Evolutionary conservation across 768 basidiomycete genomes (phyloP), one percentile per base, ranked within the genome.

Genomic region (Pleurotus pulmonarius): DNA sequence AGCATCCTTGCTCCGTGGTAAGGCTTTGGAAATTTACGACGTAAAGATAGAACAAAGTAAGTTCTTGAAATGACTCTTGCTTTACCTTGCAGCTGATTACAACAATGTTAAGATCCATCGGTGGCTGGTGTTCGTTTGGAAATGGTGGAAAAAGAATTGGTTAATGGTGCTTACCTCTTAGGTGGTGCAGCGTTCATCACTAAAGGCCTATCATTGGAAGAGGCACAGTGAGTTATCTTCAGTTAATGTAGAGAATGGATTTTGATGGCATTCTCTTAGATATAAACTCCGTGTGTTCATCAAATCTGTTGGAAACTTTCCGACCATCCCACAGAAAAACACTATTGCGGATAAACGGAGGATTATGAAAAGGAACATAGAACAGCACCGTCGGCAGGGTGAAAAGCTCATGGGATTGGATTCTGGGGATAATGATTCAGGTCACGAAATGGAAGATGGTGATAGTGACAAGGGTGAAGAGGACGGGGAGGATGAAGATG

Each of bases 151-250:
- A 24, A 49, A 13, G 55, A 56, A 40, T 16, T 18, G 24, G 45
- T n/a, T 15, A 46, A 56, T 46, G 25, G 24, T 46, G 41, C n/a
- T 20, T 44, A 20, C 9, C 3, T 15, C 3, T 47, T 29, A n/a
- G 43, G 46, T 46, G 16, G 26, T 3, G 18, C 18, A 0, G 37
- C 39, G 5, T 38, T 25, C 16, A 20, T 53, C 16, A 16, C 55
- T 4, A 46, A 47, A 40, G 48, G 43, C n/a, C 8, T 56, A 25
- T 47, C 43, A 16, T 15, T 56, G 20, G 46, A 56, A 22, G 43
- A 56, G 29, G 20, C 43, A n/a, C 43, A 56, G 55, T 56, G 26
- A 56, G 20, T 49, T n/a, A 56, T 47, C 29, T 49, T 7, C n/a
- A 44, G 1, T 56, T 22, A 6, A 49, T n/a, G 6, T 18, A 15